phyloP scores from a whole-genome alignment of 1,284 basidiomycete species.

The Ceratobasidium sp. region DNA sequence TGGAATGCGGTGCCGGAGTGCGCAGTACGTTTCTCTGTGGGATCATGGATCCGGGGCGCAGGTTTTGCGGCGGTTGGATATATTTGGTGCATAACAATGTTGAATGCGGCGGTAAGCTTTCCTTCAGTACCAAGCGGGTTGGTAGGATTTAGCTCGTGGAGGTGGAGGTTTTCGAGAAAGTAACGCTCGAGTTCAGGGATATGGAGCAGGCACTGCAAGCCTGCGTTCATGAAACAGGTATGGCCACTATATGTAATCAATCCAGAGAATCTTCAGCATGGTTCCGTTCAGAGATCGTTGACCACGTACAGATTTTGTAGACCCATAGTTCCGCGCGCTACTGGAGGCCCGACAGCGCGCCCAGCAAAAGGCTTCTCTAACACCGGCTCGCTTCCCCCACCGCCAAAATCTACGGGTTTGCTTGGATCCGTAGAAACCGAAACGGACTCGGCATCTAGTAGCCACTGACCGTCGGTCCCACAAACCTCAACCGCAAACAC shows the following conservation, averaged over 20 bases:
- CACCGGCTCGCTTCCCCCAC: neutral
- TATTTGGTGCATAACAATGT: conserved; percentile 83
- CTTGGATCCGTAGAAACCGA: conserved; percentile 22
- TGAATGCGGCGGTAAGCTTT: conserved; percentile 93
- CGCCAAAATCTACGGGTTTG: conserved; percentile 19
- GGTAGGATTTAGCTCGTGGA: conserved; percentile 90
- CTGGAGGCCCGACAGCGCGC: neutral
- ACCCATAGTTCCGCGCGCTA: conserved; percentile 76
- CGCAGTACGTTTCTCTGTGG: neutral
- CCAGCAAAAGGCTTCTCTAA: neutral
- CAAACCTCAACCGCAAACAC: conserved; percentile 30
- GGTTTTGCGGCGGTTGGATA: conserved; percentile 63
- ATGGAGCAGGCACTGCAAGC: conserved; percentile 95
- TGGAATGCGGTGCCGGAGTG: neutral
- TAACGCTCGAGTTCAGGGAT: conserved; percentile 92
- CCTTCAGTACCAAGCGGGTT: conserved; percentile 98
- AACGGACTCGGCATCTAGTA: conserved; percentile 29
- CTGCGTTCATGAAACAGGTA: conserved; percentile 98
- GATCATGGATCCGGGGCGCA: conserved; percentile 50
- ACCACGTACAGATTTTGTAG: conserved; percentile 82
- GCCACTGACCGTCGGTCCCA: conserved; percentile 3
- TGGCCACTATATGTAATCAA: conserved; percentile 65
- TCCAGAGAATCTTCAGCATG: neutral
- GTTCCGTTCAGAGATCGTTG: conserved; percentile 15
- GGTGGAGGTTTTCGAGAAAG: conserved; percentile 68